phyloP scores from a whole-genome alignment of 2,329 filamentous ascomycete species.

The Metarhizium brunneum region DNA sequence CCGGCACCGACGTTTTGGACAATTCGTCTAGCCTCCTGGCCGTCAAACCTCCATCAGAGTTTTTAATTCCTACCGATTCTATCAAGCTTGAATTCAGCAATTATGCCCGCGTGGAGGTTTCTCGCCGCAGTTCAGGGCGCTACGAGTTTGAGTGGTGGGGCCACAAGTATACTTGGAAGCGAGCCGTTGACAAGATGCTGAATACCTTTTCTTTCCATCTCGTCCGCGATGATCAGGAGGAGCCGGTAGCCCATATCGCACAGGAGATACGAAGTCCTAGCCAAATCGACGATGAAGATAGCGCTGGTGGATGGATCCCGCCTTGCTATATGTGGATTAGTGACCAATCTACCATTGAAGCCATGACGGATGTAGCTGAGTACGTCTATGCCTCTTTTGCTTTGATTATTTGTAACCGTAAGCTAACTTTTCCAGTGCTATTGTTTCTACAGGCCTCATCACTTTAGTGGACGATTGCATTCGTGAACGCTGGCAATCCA shows the following conservation, averaged over 20 bases:
- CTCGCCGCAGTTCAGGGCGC: conserved; percentile 58
- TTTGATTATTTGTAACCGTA: neutral
- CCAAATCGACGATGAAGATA: conserved; percentile 62
- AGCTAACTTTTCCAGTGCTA: conserved; percentile 50
- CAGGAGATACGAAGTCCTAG: conserved; percentile 65
- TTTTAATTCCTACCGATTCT: conserved; percentile 56
- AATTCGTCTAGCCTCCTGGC: conserved; percentile 1
- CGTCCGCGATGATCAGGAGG: conserved; percentile 50
- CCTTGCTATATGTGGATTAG: conserved; percentile 88
- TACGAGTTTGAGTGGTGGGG: conserved; percentile 97
- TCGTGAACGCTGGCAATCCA: conserved; percentile 58
- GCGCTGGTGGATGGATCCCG: conserved; percentile 80
- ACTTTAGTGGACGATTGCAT: conserved; percentile 88
- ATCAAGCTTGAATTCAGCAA: conserved; percentile 94
- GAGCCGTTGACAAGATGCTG: conserved; percentile 62
- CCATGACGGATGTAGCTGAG: conserved; percentile 77
- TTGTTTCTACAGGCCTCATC: conserved; percentile 83
- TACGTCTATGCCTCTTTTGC: conserved; percentile 34
- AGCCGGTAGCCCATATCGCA: conserved; percentile 71
- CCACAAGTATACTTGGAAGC: conserved; percentile 73
- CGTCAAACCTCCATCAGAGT: conserved; percentile 16
- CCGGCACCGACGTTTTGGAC: neutral
- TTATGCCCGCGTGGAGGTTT: conserved; percentile 85
- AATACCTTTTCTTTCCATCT: conserved; percentile 70
- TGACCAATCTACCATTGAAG: conserved; percentile 59